These are phyloP conservation scores for Sarocladiaceae sp. DNA, from an alignment of 2,329 filamentous ascomycete species.

Conservation along the genomic window DNA sequence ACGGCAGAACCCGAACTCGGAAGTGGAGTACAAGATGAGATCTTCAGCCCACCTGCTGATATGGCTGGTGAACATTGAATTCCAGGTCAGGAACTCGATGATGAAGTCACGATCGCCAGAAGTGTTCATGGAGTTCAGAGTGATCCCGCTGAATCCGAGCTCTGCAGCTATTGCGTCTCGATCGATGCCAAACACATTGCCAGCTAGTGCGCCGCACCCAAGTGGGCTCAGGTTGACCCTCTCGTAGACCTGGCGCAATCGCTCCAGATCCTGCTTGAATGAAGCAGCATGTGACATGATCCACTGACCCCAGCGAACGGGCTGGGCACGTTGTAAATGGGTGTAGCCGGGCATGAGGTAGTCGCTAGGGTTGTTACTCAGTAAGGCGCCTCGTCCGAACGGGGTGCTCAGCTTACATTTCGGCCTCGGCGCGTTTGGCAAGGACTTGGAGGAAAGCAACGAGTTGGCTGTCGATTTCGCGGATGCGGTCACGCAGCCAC, in stretches of 20 bases:
- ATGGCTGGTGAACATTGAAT: constrained; percentile 62
- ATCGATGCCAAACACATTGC: constrained; percentile 24
- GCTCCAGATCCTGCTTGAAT: constrained; percentile 20
- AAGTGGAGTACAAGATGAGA: constrained; percentile 48
- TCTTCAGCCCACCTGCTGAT: constrained; percentile 68
- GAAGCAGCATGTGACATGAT: constrained; percentile 18
- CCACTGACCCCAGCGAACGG: constrained; percentile 18
- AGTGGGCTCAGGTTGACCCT: constrained; percentile 21
- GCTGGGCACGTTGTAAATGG: constrained; percentile 20
- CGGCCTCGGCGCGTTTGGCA: constrained; percentile 18
- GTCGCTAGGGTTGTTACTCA: constrained; percentile 18
- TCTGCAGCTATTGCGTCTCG: constrained; percentile 41
- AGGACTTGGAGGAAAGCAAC: constrained; percentile 19
- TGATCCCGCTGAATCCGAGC: constrained; percentile 63
- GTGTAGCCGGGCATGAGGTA: constrained; percentile 23
- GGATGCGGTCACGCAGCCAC: constrained; percentile 38
- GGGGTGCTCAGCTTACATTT: constrained; percentile 20
- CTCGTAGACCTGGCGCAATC: constrained; percentile 17
- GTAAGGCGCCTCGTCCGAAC: constrained; percentile 12
- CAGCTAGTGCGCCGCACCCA: constrained; percentile 21
- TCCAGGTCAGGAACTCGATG: constrained; percentile 66
- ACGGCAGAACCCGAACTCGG: constrained; percentile 18
- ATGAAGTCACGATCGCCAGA: constrained; percentile 69
- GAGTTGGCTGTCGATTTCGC: constrained; percentile 19
- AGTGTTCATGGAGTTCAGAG: constrained; percentile 64